A percentile compares a stretch with the other conserved stretches of the same genome.
phyloP scores from a whole-genome alignment of 2,329 filamentous ascomycete genomes.

The Tolypocladium capitatum region DNA sequence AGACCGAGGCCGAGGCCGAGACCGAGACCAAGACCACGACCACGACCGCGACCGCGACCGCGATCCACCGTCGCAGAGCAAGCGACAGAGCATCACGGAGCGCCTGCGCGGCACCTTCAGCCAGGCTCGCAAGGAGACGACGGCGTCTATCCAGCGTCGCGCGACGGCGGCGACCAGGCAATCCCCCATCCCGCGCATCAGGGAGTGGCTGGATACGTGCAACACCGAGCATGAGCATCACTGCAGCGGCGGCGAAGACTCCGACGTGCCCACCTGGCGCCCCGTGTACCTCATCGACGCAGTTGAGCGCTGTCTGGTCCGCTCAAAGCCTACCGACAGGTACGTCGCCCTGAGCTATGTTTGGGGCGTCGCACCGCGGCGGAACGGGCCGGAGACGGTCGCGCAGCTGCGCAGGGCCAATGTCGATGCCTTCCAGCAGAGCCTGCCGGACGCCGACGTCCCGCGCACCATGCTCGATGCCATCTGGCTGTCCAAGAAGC shows the following conservation, averaged over 20 bases:
- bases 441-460: slow-evolving; percentile 23
- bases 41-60: slow-evolving; percentile 9
- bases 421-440: slow-evolving; percentile 20
- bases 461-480: slow-evolving; percentile 29
- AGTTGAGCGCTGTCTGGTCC: slow-evolving; percentile 24
- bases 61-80: slow-evolving; percentile 15
- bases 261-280: slow-evolving; percentile 20
- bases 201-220: slow-evolving; percentile 30
- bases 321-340: slow-evolving; percentile 22
- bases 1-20: slow-evolving; percentile 7
- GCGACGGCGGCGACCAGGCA: slow-evolving; percentile 17
- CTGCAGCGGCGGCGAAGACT: slow-evolving; percentile 17
- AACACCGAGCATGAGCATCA: slow-evolving; percentile 27
- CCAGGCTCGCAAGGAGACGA: slow-evolving; percentile 16
- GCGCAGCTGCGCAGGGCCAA: slow-evolving; percentile 22
- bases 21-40: no score
- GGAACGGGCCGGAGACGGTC: slow-evolving; percentile 11
- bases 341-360: slow-evolving; percentile 35
- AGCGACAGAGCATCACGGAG: slow-evolving; percentile 27
- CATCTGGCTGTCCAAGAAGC: slow-evolving; percentile 29
- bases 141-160: slow-evolving; percentile 15
- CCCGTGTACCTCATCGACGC: slow-evolving; percentile 28
- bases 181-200: slow-evolving; percentile 24
- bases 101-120: slow-evolving; percentile 22
- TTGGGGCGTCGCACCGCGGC: slow-evolving; percentile 20